Percentiles rank a stretch among this genome's conserved stretches.
phyloP scores from a whole-genome alignment of 306 rosid species.

The Hylodesmum podocarpum region DNA sequence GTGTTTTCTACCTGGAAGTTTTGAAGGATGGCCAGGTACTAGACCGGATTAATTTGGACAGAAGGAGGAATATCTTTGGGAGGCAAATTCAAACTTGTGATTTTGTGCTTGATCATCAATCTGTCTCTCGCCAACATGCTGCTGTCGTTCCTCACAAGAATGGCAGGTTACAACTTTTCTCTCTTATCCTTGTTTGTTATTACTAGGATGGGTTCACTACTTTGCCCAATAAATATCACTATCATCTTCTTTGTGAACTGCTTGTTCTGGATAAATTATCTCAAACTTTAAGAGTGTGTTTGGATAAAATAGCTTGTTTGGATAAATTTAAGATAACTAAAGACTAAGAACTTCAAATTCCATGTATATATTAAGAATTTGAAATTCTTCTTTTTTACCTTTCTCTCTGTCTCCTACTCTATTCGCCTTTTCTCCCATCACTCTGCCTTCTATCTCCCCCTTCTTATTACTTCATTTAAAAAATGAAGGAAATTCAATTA shows the following conservation, averaged over 20 bases:
- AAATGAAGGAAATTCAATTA: too few species aligned
- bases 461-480: too few species aligned
- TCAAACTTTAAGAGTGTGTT: not conserved
- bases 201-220: not conserved
- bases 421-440: too few species aligned
- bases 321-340: too few species aligned
- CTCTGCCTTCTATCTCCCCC: too few species aligned
- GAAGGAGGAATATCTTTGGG: constrained; percentile 75
- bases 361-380: too few species aligned
- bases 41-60: constrained; percentile 72
- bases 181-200: constrained; percentile 21
- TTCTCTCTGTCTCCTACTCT: too few species aligned
- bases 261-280: not conserved
- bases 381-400: too few species aligned
- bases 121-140: constrained; percentile 99
- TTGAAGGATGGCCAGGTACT: constrained; percentile 83
- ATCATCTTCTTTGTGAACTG: not conserved
- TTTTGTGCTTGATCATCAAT: constrained; percentile 92
- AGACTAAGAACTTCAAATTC: too few species aligned
- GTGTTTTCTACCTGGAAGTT: constrained; percentile 84
- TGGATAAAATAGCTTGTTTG: too few species aligned
- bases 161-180: constrained; percentile 68
- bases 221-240: not conserved
- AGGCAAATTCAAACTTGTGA: constrained; percentile 84
- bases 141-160: constrained; percentile 93